A percentile compares a stretch with the other conserved stretches of the same genome.
These are phyloP conservation scores for Leccinum arenicola DNA, from an alignment of 768 basidiomycete genomes.

Conservation along the genomic window DNA sequence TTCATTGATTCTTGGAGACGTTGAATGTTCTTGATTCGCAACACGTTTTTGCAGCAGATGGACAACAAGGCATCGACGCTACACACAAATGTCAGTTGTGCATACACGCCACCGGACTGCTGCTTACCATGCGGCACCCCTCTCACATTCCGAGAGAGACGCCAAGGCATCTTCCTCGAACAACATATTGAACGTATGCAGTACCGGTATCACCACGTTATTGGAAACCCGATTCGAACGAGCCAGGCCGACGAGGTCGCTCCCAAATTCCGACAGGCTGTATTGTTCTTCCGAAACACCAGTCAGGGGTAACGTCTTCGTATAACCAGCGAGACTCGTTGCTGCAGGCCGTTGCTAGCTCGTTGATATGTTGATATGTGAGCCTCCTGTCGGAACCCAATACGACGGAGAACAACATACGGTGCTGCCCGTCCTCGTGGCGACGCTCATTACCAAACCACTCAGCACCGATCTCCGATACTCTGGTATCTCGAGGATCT, in stretches of 20 bases:
- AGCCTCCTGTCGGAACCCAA: slow-evolving; percentile 10
- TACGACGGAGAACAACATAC: slow-evolving; percentile 45
- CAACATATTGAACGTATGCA: slow-evolving; percentile 73
- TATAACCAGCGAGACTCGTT: slow-evolving; percentile 57
- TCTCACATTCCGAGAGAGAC: slow-evolving; percentile 42
- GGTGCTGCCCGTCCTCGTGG: slow-evolving; percentile 81
- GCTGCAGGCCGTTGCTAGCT: slow-evolving; percentile 68
- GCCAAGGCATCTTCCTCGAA: slow-evolving; percentile 65
- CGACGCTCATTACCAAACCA: slow-evolving; percentile 77
- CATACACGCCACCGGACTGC: slow-evolving; percentile 13
- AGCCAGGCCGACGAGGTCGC: slow-evolving; percentile 56
- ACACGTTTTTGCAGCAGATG: slow-evolving; percentile 59
- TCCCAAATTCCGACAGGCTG: slow-evolving; percentile 48
- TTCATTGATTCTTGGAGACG: slow-evolving; percentile 81
- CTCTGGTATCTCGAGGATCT: slow-evolving; percentile 55
- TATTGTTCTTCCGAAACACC: slow-evolving; percentile 35
- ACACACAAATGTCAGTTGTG: slow-evolving; percentile 8
- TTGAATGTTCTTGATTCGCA: slow-evolving; percentile 77
- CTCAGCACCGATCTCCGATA: slow-evolving; percentile 63
- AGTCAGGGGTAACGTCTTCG: slow-evolving; percentile 47
- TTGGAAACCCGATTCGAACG: slow-evolving; percentile 60
- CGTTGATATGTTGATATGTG: slow-evolving; percentile 14
- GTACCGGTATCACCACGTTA: slow-evolving; percentile 72
- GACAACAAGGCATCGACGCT: slow-evolving; percentile 56
- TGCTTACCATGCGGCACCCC: slow-evolving; percentile 54